phyloP scores from a whole-genome alignment of 1,139 yeast genomes.

The Candida labiduridarum region DNA sequence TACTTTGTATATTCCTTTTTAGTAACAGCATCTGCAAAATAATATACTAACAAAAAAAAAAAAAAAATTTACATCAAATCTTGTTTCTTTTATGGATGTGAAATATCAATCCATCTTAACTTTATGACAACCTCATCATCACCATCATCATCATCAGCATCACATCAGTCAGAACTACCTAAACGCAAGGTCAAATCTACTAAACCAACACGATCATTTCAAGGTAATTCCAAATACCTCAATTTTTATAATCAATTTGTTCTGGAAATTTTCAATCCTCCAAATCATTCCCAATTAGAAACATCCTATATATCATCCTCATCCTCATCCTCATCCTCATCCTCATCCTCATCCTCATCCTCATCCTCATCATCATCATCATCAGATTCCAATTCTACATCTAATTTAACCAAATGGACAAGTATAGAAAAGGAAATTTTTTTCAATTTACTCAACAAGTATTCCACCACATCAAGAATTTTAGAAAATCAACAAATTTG shows the following conservation, averaged over 20 bases:
- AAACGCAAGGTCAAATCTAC: not conserved
- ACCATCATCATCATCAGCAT: no score
- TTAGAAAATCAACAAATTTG: conserved; percentile 33
- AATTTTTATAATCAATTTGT: conserved; percentile 26
- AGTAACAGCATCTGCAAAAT: not conserved
- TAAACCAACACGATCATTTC: conserved; percentile 1
- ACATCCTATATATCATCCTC: not conserved
- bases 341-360: conserved; percentile 10
- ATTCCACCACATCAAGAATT: conserved; percentile 37
- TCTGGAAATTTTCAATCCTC: conserved; percentile 11
- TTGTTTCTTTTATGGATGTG: no score
- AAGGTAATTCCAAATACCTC: conserved; percentile 23
- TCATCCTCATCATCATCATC: conserved; percentile 7
- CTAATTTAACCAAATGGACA: conserved; percentile 25
- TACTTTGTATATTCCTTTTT: no score
- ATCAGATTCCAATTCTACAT: conserved; percentile 10
- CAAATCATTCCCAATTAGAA: not conserved
- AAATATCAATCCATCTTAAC: no score
- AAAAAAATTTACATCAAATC: no score
- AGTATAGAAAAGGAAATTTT: conserved; percentile 24
- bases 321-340: conserved; percentile 10
- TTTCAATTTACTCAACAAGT: conserved; percentile 40
- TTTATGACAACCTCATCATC: not conserved
- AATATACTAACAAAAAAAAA: not conserved
- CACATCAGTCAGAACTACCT: not conserved